Evolutionary conservation across 2,329 filamentous ascomycete genomes (phyloP).

Genomic region (Fusarium citri): DNA sequence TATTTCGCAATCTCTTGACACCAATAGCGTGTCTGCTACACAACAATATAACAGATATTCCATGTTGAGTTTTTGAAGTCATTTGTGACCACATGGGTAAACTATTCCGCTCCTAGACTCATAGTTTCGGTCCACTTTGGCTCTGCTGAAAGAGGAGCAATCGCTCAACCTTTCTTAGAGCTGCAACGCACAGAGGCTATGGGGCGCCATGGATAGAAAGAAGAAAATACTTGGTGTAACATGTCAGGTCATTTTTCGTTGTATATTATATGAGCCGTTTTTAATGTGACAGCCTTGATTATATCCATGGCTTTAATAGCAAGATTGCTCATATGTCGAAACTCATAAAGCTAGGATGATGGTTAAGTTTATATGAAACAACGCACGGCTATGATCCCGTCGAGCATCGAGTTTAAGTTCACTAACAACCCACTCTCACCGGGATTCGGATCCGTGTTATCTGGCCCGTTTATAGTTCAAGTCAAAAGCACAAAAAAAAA

Average conservation of each 20-base stretch:
- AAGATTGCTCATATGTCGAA: not conserved
- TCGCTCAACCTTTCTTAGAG: not conserved
- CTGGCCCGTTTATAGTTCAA: not conserved
- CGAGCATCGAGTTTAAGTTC: not conserved
- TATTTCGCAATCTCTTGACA: not conserved
- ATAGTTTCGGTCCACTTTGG: not conserved
- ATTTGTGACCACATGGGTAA: not conserved
- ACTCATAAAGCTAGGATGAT: not conserved
- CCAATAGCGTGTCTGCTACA: not conserved
- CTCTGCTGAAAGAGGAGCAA: not conserved
- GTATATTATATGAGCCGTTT: not conserved
- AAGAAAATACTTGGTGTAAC: not conserved
- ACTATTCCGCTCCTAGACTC: not conserved
- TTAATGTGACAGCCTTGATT: not conserved
- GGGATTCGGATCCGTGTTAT: not conserved
- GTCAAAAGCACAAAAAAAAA: not conserved
- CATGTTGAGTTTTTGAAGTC: not conserved
- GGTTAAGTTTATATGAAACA: slow-evolving; percentile 1
- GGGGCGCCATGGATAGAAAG: not conserved
- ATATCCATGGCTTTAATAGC: not conserved
- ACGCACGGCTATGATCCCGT: not conserved
- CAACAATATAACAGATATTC: not conserved
- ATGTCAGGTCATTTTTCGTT: not conserved
- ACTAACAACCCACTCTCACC: not conserved
- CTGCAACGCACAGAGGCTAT: not conserved